These are phyloP conservation scores for Papilionanthe hybrid DNA, from an alignment of 116 monocot genomes.

Conservation along the genomic window DNA sequence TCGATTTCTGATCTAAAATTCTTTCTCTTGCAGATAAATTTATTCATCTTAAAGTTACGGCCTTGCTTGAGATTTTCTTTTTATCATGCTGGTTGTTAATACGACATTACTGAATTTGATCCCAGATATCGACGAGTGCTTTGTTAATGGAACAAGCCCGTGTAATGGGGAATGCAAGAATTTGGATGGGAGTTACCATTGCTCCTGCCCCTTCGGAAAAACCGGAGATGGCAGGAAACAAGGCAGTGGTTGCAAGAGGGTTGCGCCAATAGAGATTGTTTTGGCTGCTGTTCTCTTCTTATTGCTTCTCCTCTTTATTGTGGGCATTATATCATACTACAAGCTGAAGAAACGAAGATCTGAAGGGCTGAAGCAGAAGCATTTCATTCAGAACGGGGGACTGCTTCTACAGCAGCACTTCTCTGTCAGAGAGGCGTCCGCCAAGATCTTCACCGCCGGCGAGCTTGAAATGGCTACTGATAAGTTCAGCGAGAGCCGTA, in stretches of 20 bases:
- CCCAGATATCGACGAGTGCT: slow-evolving; percentile 30
- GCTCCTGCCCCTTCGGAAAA: slow-evolving; percentile 16
- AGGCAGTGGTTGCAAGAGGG: not conserved
- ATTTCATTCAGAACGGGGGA: not conserved
- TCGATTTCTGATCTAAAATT: not conserved
- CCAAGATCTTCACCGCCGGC: slow-evolving; percentile 14
- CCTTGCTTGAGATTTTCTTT: not conserved
- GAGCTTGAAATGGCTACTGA: slow-evolving; percentile 21
- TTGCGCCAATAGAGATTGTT: not conserved
- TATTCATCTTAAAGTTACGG: not conserved
- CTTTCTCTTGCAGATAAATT: not conserved
- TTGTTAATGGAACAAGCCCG: not conserved
- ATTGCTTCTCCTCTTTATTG: not conserved
- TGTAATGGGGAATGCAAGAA: slow-evolving; percentile 25
- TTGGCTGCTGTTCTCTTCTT: not conserved
- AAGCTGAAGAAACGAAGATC: not conserved
- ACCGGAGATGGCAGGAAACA: not conserved
- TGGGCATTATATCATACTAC: not conserved
- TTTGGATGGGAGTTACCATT: not conserved
- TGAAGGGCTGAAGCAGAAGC: not conserved
- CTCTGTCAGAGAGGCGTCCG: not conserved
- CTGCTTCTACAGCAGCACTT: not conserved
- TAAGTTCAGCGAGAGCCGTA: slow-evolving; percentile 16
- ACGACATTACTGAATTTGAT: not conserved
- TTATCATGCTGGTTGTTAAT: not conserved